Evolutionary conservation across 1,284 basidiomycete genomes (phyloP), one percentile per base, ranked within the genome.

Genomic region (Malassezia restricta): DNA sequence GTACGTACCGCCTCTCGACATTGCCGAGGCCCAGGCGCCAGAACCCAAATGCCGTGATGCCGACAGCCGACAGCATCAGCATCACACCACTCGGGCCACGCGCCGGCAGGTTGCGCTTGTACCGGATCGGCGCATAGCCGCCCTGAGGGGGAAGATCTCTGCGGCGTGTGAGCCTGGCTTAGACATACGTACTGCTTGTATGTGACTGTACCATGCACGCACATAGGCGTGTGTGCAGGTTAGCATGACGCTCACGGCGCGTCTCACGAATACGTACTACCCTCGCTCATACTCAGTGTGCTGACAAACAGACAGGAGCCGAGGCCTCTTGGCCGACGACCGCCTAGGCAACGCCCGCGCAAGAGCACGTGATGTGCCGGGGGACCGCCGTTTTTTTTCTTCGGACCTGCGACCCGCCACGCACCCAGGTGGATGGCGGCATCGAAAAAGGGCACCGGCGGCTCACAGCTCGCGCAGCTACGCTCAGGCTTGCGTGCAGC

Each of bases 131-230:
- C 73, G 87, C 87, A 77, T 94, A 98, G 5, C 92, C 92, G 61
- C 89, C 91, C 43, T 82, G 68, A 41, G 92, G 91, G 66, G 91
- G 91, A 82, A 98, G 86, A 74, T 98, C 92, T 77, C 92, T 96
- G 71, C 38, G 8, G 8, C 24, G 31, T 20, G 44, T 53, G 12
- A 24, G 20, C 20, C 20, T 24, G 20, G 2, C 2, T n/a, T 5
- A 9, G 11, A 24, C 3, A 28, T 40, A 48, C 49, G 40, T 43
- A 51, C 49, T 56, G 54, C 40, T 56, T 51, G 45, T 56, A 56
- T 32, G 45, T 30, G 9, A 56, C 54, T 51, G 24, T 32, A 4
- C 15, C n/a, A 27, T 40, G 15, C 15, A 8, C 27, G 6, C 30
- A 4, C n/a, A 9, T 12, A 8, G 42, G 12, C 9, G 12, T 31